Percentiles rank a stretch among this genome's conserved stretches.
Evolutionary conservation across 176 grass and related monocot genomes (phyloP).

Genomic region (Secale cereale): DNA sequence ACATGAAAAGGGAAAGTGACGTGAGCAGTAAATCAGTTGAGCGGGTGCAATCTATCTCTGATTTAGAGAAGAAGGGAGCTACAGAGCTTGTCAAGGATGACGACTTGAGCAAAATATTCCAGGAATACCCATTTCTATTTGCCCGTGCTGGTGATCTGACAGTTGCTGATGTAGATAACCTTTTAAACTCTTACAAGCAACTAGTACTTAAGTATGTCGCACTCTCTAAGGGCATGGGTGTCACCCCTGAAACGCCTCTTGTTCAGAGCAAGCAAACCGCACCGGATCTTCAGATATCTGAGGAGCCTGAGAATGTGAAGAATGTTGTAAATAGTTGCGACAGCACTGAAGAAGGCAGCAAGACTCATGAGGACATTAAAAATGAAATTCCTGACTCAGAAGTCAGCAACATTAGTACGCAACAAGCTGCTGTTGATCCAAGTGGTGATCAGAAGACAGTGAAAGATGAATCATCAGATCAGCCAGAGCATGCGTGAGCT

Average conservation of each 20-base stretch:
- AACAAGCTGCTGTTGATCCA: slow-evolving; percentile 17
- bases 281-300: slow-evolving; percentile 25
- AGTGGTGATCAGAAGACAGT: slow-evolving; percentile 23
- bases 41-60: slow-evolving; percentile 36
- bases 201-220: slow-evolving; percentile 67
- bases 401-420: background rate
- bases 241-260: slow-evolving; percentile 30
- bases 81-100: slow-evolving; percentile 72
- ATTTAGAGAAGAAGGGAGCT: slow-evolving; percentile 82
- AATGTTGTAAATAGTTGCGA: slow-evolving; percentile 16
- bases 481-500: slow-evolving; percentile 19
- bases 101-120: slow-evolving; percentile 60
- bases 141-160: slow-evolving; percentile 83
- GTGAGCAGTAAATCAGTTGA: slow-evolving; percentile 35
- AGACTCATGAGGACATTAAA: slow-evolving; percentile 12
- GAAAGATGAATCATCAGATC: slow-evolving; percentile 18
- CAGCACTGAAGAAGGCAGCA: slow-evolving; percentile 26
- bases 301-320: slow-evolving; percentile 38
- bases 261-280: slow-evolving; percentile 18
- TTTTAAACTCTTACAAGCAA: slow-evolving; percentile 87
- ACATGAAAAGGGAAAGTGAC: slow-evolving; percentile 45
- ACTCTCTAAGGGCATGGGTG: slow-evolving; percentile 70
- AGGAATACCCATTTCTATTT: slow-evolving; percentile 85
- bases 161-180: slow-evolving; percentile 82
- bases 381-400: slow-evolving; percentile 36